Evolutionary conservation across 306 rosid species (phyloP).

Genomic region (Heteromeles arbutifolia): DNA sequence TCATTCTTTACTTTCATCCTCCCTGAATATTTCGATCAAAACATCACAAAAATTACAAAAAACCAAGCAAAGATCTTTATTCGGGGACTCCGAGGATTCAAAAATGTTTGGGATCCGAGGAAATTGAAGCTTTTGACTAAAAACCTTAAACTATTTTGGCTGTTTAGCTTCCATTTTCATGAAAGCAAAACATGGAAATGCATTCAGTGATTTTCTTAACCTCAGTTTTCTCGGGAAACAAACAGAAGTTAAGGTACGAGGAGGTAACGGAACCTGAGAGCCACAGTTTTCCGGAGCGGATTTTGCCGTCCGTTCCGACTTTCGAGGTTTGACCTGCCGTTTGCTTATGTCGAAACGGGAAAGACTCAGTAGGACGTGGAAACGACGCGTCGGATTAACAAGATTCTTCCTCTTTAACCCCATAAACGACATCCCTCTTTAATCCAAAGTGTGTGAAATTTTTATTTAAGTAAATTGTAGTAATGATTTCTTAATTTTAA

Average conservation of each 20-base stretch:
- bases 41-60: neutral
- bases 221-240: neutral
- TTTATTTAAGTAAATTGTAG: no score
- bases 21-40: slow-evolving; percentile 22
- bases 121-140: neutral
- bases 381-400: neutral
- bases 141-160: neutral
- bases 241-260: neutral
- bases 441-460: no score
- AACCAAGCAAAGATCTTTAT: neutral
- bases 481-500: no score
- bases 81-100: slow-evolving; percentile 2
- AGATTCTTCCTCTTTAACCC: no score
- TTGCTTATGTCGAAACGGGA: neutral
- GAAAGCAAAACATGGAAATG: neutral
- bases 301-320: neutral
- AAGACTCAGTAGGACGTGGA: neutral
- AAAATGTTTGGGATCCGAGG: neutral
- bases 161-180: neutral
- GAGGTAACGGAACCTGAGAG: slow-evolving; percentile 12
- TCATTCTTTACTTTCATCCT: slow-evolving; percentile 21
- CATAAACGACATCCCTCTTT: no score
- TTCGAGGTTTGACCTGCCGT: neutral
- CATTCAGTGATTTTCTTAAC: neutral
- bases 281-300: neutral